Base-by-base conservation (phyloP, 1,284 basidiomycete species). In the Malassezia arunalokei region DNA sequence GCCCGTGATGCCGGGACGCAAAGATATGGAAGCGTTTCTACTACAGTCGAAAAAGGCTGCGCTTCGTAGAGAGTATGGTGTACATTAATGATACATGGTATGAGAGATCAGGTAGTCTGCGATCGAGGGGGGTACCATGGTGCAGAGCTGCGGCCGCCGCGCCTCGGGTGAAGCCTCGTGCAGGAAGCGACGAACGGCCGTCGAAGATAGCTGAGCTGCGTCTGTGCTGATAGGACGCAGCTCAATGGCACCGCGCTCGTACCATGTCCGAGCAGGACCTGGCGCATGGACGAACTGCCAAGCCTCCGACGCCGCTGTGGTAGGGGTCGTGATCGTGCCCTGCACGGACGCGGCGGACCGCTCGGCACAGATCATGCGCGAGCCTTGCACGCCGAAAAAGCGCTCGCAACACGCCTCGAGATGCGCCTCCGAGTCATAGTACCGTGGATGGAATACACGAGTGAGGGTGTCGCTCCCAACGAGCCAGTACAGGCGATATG, bases 391-490 rank as follows among this genome's bases (percentile, higher is more conserved):
- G 0, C 54, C 48, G 57, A 91, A 80, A 74, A 89, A 85, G 11
- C 69, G 73, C n/a, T 66, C 70, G 20, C 90, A 76, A 7, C 80
- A 77, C 5, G 60, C 57, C 40, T 75, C 63, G 81, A 90, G 87
- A 5, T 62, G 70, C 3, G 72, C 67, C 20, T 77, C 75, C 0
- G 64, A 62, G 8, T 68, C 64, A 65, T 95, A 95, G 74, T 89
- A 96, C 35, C 81, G 80, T 0, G 82, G 79, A 12, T 83, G 80
- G 52, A 94, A 83, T 45, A 95, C 79, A 7, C 92, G 82, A 51
- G 83, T 80, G 29, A 96, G 78, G 1, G 92, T 98, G 68, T 98
- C 92, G 49, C 82, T 81, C 8, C 91, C 91, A 49, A 92, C 76
- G 24, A 87, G 74, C 69, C 87, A 88, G 8, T 79, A 78, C 15